Conservation (phyloP, 805 yeast species). For the Kodamaea leandrae region DNA sequence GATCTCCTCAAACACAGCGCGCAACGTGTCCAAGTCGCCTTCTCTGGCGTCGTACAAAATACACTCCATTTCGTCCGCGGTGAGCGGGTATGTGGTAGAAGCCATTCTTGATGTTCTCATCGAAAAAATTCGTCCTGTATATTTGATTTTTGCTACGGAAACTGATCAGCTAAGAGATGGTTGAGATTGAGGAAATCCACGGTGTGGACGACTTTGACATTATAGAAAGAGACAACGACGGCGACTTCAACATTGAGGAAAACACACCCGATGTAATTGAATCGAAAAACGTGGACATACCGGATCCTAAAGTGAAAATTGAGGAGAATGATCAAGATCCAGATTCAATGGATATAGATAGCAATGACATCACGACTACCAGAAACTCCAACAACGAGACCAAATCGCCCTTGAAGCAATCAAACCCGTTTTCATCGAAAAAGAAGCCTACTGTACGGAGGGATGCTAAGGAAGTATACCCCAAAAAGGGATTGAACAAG, state of each 20-base stretch:
- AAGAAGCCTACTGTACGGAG: constrained; percentile 31
- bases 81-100: constrained; percentile 24
- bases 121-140: constrained; percentile 2
- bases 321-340: too few relatives aligned
- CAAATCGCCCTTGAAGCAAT: background rate
- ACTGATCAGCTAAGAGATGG: background rate
- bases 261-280: background rate
- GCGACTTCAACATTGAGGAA: too few relatives aligned
- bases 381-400: background rate
- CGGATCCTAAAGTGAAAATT: too few relatives aligned
- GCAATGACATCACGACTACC: background rate
- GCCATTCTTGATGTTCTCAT: constrained; percentile 8
- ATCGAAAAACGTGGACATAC: too few relatives aligned
- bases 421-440: too few relatives aligned
- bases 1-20: constrained; percentile 61
- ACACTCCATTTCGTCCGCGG: constrained; percentile 79
- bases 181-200: background rate
- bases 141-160: too few relatives aligned
- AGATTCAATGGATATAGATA: background rate
- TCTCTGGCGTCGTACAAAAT: constrained; percentile 80
- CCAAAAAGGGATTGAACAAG: constrained; percentile 33
- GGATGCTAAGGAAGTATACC: constrained; percentile 32
- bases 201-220: background rate
- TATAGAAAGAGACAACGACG: background rate
- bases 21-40: constrained; percentile 78